Evolutionary conservation across 179 eudicot genomes (phyloP), one percentile per base, ranked within the genome.

Genomic region (Silene coronaria): DNA sequence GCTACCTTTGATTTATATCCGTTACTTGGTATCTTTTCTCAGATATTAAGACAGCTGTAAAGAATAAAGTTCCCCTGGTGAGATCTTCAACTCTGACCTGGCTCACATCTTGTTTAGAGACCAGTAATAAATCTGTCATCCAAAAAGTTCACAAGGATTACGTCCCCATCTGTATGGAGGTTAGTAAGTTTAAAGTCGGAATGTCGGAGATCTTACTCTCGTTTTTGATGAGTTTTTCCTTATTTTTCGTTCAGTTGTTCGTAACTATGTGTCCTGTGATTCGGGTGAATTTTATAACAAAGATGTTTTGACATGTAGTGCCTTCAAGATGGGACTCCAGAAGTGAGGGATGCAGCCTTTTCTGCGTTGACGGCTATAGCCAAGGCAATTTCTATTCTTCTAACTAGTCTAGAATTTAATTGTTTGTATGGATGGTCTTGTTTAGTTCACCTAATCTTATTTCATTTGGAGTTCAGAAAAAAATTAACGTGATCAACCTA

Each of bases 321-420:
- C 82, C 96, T 96, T n/a, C 94, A 93, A 87, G 99, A 96, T 81
- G 99, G 98, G 64, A 96, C 99, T 57, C 98, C 99, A 70, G 99
- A 96, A 1, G 99, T 96, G 51, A 89, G 99, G 82, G 99, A 96
- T 89, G 97, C 99, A 62, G 96, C 99, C 60, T 96, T 96, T 83
- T 88, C 99, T 48, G 98, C 83, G 71, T 82, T 96, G 91, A 93
- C 99, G 4, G 98, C 97, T 57, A 77, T 93, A 74, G 99, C 99
- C 13, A 96, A 93, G 96, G 99, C 88, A 84, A 17, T 48, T 48
- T 48, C 55, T 48, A 16, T 48, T 7, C 16, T 48, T 11, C n/a
- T 48, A 48, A 48, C 55, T 48, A 4, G 55, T 48, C 55, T 48
- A 48, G 3, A 11, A 13, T 48, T 48, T 48, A 2, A 12, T 48